Evolutionary conservation across 1,284 basidiomycete species (phyloP), one percentile per base, ranked within the genome.

Genomic region (Anthracocystis panici-leucophaei): DNA sequence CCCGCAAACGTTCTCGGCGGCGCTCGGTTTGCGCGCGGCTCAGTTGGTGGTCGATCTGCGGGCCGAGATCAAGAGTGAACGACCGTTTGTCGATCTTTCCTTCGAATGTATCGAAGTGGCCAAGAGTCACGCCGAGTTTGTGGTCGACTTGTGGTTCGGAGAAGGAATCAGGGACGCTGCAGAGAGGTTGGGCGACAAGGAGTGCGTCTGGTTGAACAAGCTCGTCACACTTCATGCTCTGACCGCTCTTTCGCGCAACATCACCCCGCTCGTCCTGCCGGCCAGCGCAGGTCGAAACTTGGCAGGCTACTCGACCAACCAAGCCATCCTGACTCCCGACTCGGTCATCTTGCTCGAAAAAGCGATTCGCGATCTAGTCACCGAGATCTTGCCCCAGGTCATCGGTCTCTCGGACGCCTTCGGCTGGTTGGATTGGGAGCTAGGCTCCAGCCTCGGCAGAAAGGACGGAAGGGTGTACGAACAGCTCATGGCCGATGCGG

Each of bases 341-440:
- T 86, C 88, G 1, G 88, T 89, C 4, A 87, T 88, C 29, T 83
- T 84, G 0, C 85, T 93, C 27, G 89, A 92, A 10, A 80, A 88
- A 31, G 87, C 89, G 1, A 89, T 92, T 64, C 86, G 89, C 31
- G 56, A 82, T 2, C 73, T 89, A 89, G 90, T 85, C 72, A 84
- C 23, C 29, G 86, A 88, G 46, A 79, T 93, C 10, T 82, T 92
- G 3, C 90, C 91, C 0, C 88, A 93, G 70, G 89, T 88, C 5
- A 90, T 93, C 59, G 91, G 89, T 0, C 85, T 93, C 40, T 90
- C 88, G 16, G 92, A 93, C 80, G 90, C 91, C 2, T 92, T 93
- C 80, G 91, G 90, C 0, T 92, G 92, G 82, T 88, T 89, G 0
- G 92, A 93, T 78, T 93, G 91, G 91, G 90, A 92, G 58, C 86